phyloP scores from a whole-genome alignment of 495 filamentous ascomycete species.

The Tuber melanosporum region DNA sequence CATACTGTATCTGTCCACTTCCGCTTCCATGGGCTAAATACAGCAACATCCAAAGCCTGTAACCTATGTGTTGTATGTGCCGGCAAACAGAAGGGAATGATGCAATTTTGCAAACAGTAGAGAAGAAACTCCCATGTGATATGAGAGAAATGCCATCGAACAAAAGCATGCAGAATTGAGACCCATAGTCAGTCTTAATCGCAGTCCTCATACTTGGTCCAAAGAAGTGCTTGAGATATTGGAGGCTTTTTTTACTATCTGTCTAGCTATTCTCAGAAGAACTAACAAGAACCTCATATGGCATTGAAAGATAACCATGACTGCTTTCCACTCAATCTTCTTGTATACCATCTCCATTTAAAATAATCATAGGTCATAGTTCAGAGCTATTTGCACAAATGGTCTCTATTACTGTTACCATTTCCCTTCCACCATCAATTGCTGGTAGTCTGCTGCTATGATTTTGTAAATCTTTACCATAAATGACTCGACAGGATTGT shows the following conservation, averaged over 20 bases:
- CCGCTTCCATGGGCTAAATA: constrained; percentile 11
- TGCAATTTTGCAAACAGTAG: constrained; percentile 13
- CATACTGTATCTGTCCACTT: background rate
- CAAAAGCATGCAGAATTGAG: background rate
- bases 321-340: background rate
- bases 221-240: no score
- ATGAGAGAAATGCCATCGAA: constrained; percentile 25
- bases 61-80: constrained; percentile 19
- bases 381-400: no score
- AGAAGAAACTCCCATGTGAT: constrained; percentile 19
- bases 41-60: constrained; percentile 21
- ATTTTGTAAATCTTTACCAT: no score
- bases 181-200: no score
- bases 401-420: no score
- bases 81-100: constrained; percentile 16
- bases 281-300: background rate
- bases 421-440: no score
- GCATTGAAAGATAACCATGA: background rate
- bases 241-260: no score
- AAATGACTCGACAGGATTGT: no score
- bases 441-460: no score
- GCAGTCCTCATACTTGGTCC: no score
- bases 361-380: background rate
- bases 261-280: no score
- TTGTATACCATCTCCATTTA: background rate